Conservation (phyloP, 1,284 basidiomycete species). For the Coriolopsis trogii region DNA sequence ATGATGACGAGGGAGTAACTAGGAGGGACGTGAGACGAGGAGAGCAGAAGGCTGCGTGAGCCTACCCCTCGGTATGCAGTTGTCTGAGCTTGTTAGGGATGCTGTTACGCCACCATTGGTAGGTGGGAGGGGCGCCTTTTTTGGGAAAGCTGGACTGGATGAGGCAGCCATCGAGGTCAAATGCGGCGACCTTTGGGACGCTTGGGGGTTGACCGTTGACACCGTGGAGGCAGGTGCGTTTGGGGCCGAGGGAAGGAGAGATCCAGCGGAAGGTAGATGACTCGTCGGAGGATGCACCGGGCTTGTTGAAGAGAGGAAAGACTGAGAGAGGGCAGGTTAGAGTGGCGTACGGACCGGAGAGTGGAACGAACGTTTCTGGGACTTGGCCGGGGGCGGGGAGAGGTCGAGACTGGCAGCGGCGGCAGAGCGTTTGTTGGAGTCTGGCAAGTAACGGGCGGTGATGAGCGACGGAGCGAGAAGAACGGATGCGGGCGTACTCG, state of each 20-base stretch:
- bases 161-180: slow-evolving; percentile 89
- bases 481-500: too few species aligned
- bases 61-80: slow-evolving; percentile 63
- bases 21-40: background rate
- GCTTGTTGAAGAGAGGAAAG: too few species aligned
- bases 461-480: too few species aligned
- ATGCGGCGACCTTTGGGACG: slow-evolving; percentile 68
- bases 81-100: slow-evolving; percentile 69
- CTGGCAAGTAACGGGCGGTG: too few species aligned
- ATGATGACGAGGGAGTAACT: slow-evolving; percentile 80
- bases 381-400: too few species aligned
- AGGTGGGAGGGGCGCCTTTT: slow-evolving; percentile 53
- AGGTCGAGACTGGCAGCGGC: too few species aligned
- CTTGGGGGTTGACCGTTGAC: slow-evolving; percentile 53
- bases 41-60: slow-evolving; percentile 1
- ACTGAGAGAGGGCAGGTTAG: too few species aligned
- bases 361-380: too few species aligned
- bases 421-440: too few species aligned
- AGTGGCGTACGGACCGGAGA: too few species aligned
- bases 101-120: slow-evolving; percentile 78
- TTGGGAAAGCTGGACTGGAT: slow-evolving; percentile 63
- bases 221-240: slow-evolving; percentile 65
- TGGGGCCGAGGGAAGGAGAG: slow-evolving; percentile 52
- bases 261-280: slow-evolving; percentile 75
- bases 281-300: too few species aligned